Evolutionary conservation across 495 filamentous ascomycete species (phyloP), one percentile per base, ranked within the genome.

Genomic region (Parachaetomium inaequale): DNA sequence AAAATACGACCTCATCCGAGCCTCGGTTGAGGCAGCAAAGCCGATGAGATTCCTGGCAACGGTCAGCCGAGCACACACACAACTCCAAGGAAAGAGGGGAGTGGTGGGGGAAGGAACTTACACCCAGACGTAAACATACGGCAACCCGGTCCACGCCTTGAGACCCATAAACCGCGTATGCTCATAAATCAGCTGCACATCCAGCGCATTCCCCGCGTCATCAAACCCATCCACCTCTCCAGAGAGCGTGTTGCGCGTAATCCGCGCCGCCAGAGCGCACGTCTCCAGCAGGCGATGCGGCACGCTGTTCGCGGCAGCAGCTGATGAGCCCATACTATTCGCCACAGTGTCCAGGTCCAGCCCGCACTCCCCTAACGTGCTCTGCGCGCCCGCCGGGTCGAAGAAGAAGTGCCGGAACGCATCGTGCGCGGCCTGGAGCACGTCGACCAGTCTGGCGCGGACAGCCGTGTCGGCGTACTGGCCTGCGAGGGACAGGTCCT

Each of bases 71-170:
- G 4, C n/a, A n/a, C 17, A n/a, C 7, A 32, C 1, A 34, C 29
- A 4, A 21, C 12, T 23, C 21, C 2, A 36, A 2, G 28, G n/a
- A 53, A 28, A 49, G 28, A 49, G 25, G 46, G 38, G 36, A 11
- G 32, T 34, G 4, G 32, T 34, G 32, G 32, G 12, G 7, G 43
- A 25, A 14, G 23, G 23, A 14, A 53, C 50, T 2, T 36, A 53
- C 50, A 53, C 50, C 50, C 50, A 53, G 6, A 53, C 50, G 17
- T 53, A 53, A 36, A 53, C 31, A 36, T 53, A 53, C 29, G 50
- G 50, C 50, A 53, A 10, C 50, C 50, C 50, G 31, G n/a, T 23
- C 50, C 50, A 53, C 31, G 50, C 50, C 50, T 53, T 53, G n/a
- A 53, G 11, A 5, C 50, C 50, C 6, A 53, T 2, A 23, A 53